Conservation (phyloP, 371 early-diverging fungal genomes). For the Mycotypha africana region DNA sequence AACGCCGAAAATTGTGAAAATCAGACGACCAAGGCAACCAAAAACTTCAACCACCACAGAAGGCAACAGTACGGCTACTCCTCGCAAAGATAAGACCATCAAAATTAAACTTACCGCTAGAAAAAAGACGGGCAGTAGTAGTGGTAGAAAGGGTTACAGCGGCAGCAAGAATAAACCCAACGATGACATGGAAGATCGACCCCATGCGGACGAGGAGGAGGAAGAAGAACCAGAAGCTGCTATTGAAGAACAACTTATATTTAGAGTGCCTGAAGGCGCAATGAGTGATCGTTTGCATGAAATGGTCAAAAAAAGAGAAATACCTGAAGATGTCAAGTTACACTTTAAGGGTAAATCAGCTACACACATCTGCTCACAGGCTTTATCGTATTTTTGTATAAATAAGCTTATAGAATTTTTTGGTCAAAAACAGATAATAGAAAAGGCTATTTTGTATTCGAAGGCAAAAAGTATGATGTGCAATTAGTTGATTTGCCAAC, state of each 20-base stretch:
- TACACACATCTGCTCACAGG: background rate
- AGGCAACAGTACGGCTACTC: background rate
- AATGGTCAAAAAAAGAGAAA: constrained; percentile 60
- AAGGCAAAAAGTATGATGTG: constrained; percentile 53
- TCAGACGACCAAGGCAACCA: constrained; percentile 13
- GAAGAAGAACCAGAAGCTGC: constrained; percentile 63
- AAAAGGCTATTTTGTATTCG: constrained; percentile 63
- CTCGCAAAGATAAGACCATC: constrained; percentile 21
- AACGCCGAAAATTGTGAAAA: constrained; percentile 5
- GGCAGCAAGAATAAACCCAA: no score
- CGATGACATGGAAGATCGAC: background rate
- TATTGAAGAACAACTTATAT: constrained; percentile 75
- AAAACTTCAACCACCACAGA: no score
- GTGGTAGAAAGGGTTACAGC: no score
- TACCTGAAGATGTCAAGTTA: constrained; percentile 62
- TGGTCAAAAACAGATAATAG: constrained; percentile 57
- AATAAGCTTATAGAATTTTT: background rate
- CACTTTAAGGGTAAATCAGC: constrained; percentile 51
- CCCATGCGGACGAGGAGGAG: constrained; percentile 24
- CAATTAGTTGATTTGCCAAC: constrained; percentile 92
- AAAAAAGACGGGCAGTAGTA: constrained; percentile 7
- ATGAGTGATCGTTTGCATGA: constrained; percentile 61
- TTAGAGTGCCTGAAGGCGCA: constrained; percentile 68
- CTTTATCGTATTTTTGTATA: background rate
- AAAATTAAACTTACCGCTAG: constrained; percentile 31